phyloP scores from a whole-genome alignment of 163 green algal genomes.

The Chloroidium sp. region DNA sequence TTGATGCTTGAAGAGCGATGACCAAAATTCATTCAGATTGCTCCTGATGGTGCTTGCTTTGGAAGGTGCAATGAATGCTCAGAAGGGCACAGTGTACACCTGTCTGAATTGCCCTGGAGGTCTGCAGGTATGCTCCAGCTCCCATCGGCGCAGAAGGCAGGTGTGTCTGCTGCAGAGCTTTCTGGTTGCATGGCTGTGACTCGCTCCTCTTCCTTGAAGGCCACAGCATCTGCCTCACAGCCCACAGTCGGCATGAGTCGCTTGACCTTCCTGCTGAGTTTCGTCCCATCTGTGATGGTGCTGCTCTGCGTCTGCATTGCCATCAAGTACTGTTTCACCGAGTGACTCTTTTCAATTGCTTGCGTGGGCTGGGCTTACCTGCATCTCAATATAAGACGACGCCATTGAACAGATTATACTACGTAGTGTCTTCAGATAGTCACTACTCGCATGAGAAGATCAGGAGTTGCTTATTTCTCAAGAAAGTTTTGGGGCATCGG shows the following conservation, averaged over 20 bases:
- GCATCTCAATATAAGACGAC: not conserved
- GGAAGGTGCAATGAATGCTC: no score
- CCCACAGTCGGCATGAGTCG: conserved; percentile 63
- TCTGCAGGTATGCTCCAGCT: conserved; percentile 2
- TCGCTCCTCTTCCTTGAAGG: conserved; percentile 47
- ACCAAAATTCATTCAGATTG: no score
- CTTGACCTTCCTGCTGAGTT: conserved; percentile 18
- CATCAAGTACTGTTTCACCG: no score
- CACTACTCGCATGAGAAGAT: no score
- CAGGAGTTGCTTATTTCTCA: no score
- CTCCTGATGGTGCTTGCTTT: no score
- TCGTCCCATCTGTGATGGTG: conserved; percentile 17
- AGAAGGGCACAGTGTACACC: not conserved
- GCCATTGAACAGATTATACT: not conserved
- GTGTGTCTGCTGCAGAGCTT: not conserved
- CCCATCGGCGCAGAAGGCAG: conserved; percentile 3
- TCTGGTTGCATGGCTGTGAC: no score
- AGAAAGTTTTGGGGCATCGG: no score
- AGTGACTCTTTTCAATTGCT: no score
- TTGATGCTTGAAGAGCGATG: no score
- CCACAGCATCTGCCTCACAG: conserved; percentile 70
- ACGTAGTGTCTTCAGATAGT: not conserved
- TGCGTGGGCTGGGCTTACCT: no score
- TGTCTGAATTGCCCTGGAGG: not conserved
- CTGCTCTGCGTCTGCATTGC: conserved; percentile 47